phyloP scores from a whole-genome alignment of 1,284 basidiomycete genomes.

The Leccinum brunneo-olivaceum region DNA sequence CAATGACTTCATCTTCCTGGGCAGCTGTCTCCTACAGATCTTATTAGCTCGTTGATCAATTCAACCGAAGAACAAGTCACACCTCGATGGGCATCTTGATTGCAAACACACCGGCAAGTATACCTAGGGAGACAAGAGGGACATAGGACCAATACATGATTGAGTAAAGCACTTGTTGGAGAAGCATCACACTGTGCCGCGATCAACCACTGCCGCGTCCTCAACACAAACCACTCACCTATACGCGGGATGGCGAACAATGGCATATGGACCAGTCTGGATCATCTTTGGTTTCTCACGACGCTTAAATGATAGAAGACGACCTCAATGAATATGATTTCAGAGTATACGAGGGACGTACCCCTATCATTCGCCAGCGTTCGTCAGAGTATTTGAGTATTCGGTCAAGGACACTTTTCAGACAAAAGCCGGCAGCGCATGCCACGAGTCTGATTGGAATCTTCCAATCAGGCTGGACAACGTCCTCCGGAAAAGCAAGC shows the following conservation, averaged over 20 bases:
- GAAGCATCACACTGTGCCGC: conserved; percentile 18
- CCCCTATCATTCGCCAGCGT: conserved; percentile 29
- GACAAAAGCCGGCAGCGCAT: conserved; percentile 19
- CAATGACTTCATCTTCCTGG: conserved; percentile 24
- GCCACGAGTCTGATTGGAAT: conserved; percentile 21
- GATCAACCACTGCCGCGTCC: not conserved
- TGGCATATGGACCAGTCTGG: conserved; percentile 27
- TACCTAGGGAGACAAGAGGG: conserved; percentile 25
- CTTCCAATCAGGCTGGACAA: conserved; percentile 16
- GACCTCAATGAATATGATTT: not conserved
- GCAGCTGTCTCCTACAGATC: conserved; percentile 25
- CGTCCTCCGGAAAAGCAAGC: conserved; percentile 22
- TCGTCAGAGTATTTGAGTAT: conserved; percentile 18
- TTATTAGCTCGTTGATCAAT: conserved; percentile 4
- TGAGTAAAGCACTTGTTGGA: conserved; percentile 25
- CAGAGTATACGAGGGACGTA: conserved; percentile 1
- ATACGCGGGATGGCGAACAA: conserved; percentile 32
- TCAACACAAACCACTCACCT: conserved; percentile 14
- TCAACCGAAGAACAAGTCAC: not conserved
- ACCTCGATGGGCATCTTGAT: conserved; percentile 34
- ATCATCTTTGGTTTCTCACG: conserved; percentile 27
- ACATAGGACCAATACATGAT: conserved; percentile 34
- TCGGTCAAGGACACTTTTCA: conserved; percentile 14
- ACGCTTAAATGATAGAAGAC: conserved; percentile 14
- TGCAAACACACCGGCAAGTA: conserved; percentile 21